These are phyloP conservation scores for Umbelopsis sp. DNA, from an alignment of 192 early-diverging fungal genomes.

Conservation along the genomic window DNA sequence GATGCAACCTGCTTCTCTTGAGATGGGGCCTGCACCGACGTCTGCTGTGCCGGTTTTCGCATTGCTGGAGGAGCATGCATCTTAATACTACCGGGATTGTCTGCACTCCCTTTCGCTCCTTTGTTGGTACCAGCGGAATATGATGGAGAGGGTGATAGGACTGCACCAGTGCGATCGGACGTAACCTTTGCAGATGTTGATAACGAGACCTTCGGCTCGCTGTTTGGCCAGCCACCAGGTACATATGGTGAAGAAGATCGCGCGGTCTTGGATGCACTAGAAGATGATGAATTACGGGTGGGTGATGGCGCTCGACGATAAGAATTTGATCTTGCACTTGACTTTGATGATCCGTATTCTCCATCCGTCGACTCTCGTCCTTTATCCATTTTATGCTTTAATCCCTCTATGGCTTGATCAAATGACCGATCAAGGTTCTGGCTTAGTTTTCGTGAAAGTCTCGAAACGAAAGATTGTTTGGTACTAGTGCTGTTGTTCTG, in stretches of 20 bases:
- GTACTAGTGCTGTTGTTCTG: neutral
- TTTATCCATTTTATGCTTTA: slow-evolving; percentile 7
- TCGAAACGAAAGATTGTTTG: slow-evolving; percentile 1
- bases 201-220: slow-evolving; percentile 5
- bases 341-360: neutral
- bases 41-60: neutral
- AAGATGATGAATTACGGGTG: neutral
- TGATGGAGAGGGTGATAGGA: slow-evolving; percentile 1
- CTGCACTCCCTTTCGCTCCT: neutral
- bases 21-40: neutral
- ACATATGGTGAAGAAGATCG: slow-evolving; percentile 1
- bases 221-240: slow-evolving; percentile 8
- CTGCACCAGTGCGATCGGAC: neutral
- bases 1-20: slow-evolving; percentile 7
- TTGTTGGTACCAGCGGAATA: neutral
- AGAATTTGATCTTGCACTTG: slow-evolving; percentile 3
- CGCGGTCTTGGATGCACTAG: neutral
- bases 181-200: slow-evolving; percentile 2
- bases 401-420: slow-evolving; percentile 3
- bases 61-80: slow-evolving; percentile 14
- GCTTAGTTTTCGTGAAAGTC: slow-evolving; percentile 8
- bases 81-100: slow-evolving; percentile 5
- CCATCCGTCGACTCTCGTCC: neutral
- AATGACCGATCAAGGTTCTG: slow-evolving; percentile 14
- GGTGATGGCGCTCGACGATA: neutral